Conservation (phyloP, 495 filamentous ascomycete species). For the Aspergillus sparsus region DNA sequence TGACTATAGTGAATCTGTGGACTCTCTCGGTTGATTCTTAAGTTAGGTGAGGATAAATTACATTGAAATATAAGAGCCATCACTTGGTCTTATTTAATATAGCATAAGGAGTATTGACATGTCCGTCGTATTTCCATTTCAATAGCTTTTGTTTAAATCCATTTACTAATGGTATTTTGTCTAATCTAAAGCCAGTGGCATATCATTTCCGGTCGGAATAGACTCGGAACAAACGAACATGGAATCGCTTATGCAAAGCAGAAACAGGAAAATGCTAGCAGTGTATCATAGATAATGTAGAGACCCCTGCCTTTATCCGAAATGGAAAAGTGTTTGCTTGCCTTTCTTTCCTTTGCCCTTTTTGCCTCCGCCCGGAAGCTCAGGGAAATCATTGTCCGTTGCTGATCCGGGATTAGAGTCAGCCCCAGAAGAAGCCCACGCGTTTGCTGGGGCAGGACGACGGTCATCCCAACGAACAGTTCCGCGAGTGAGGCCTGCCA, state of each 20-base stretch:
- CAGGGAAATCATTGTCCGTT: slow-evolving; percentile 30
- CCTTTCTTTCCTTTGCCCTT: slow-evolving; percentile 77
- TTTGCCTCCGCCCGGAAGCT: slow-evolving; percentile 51
- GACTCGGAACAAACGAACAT: no score
- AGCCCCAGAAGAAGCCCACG: slow-evolving; percentile 44
- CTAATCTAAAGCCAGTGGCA: no score
- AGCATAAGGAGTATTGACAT: neutral
- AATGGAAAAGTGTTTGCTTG: slow-evolving; percentile 72
- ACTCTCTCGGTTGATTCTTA: no score
- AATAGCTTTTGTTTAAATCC: no score
- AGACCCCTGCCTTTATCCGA: slow-evolving; percentile 38
- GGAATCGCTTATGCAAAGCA: neutral
- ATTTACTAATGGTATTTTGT: no score
- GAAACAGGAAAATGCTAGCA: neutral
- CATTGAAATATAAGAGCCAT: no score
- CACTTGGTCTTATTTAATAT: neutral
- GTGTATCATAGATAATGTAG: neutral
- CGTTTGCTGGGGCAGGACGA: slow-evolving; percentile 37
- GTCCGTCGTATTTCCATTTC: no score
- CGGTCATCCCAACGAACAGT: slow-evolving; percentile 69
- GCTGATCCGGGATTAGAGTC: slow-evolving; percentile 26
- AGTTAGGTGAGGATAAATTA: no score
- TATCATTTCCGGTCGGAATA: no score
- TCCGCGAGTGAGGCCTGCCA: slow-evolving; percentile 75
- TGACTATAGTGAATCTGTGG: no score